These are phyloP conservation scores for Carex littledalei DNA, from an alignment of 176 grass and related monocot genomes.

Conservation along the genomic window DNA sequence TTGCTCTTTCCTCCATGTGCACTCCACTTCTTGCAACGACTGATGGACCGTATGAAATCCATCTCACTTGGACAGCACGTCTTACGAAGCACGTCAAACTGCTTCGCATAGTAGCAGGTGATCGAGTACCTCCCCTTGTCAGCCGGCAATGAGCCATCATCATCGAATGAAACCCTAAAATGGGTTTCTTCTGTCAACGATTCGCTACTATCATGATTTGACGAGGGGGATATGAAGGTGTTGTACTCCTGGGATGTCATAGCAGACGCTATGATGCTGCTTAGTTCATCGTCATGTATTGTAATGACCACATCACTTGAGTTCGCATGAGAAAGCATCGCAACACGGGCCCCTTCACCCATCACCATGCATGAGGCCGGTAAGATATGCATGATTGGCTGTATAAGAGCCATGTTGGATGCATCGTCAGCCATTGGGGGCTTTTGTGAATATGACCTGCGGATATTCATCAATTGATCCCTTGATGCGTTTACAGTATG, in stretches of 20 bases:
- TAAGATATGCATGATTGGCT: conserved; percentile 37
- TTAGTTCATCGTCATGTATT: conserved; percentile 83
- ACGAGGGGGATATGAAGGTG: conserved; percentile 33
- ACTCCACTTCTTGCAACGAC: conserved; percentile 92
- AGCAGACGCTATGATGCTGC: conserved; percentile 91
- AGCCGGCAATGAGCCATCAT: conserved; percentile 45
- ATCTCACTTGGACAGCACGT: conserved; percentile 73
- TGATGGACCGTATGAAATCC: conserved; percentile 81
- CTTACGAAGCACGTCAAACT: conserved; percentile 77
- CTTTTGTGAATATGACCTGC: conserved; percentile 84
- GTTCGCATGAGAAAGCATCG: conserved; percentile 43
- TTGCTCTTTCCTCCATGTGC: conserved; percentile 98
- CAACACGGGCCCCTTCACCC: conserved; percentile 34
- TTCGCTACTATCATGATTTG: conserved; percentile 41
- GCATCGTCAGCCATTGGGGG: conserved; percentile 47
- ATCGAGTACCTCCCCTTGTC: conserved; percentile 87
- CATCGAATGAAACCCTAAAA: conserved; percentile 79
- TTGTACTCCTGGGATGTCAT: conserved; percentile 66
- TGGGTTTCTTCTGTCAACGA: conserved; percentile 47
- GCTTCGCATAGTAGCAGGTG: conserved; percentile 87
- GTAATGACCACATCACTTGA: conserved; percentile 50
- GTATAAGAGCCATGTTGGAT: conserved; percentile 28
- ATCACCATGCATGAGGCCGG: conserved; percentile 40
- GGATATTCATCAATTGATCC: conserved; percentile 42
- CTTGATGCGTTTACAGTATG: conserved; percentile 32